Percentiles rank a stretch among this genome's conserved stretches.
These are phyloP conservation scores for Xylaria sp. DNA, from an alignment of 2,329 filamentous ascomycete genomes.

Conservation along the genomic window DNA sequence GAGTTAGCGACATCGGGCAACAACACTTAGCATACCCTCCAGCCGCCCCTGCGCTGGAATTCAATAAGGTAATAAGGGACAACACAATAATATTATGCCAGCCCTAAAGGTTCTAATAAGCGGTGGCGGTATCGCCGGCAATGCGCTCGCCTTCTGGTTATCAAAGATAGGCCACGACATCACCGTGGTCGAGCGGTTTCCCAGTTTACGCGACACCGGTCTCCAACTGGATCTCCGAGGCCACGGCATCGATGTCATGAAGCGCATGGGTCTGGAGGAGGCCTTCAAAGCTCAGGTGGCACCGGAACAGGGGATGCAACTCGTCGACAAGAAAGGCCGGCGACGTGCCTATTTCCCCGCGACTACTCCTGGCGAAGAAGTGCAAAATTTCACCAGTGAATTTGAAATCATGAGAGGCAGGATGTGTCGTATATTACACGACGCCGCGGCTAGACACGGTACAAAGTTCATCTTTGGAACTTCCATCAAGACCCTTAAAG, in stretches of 20 bases:
- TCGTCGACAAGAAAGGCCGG: constrained; percentile 55
- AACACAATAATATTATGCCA: constrained; percentile 32
- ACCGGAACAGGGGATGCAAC: constrained; percentile 57
- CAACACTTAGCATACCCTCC: not conserved
- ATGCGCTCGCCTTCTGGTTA: constrained; percentile 61
- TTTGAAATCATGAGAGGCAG: constrained; percentile 67
- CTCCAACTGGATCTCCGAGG: constrained; percentile 65
- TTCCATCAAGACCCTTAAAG: constrained; percentile 45
- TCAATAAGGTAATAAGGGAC: constrained; percentile 9
- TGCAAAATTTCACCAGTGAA: constrained; percentile 55
- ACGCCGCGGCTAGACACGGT: constrained; percentile 43
- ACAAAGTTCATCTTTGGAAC: constrained; percentile 48
- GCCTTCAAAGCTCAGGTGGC: constrained; percentile 54
- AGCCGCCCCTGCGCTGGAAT: not conserved
- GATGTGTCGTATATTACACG: constrained; percentile 57
- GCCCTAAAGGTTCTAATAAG: constrained; percentile 50
- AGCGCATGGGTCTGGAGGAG: constrained; percentile 61
- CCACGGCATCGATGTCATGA: constrained; percentile 60
- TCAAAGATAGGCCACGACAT: constrained; percentile 51
- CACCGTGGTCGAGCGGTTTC: constrained; percentile 55
- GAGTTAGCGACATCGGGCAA: not conserved
- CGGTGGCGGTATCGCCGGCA: constrained; percentile 52
- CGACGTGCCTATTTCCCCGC: constrained; percentile 53
- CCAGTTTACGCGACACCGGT: constrained; percentile 57
- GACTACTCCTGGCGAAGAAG: constrained; percentile 49